Evolutionary conservation across 208 protist genomes (phyloP).

Genomic region (Plasmodiophora brassicae): DNA sequence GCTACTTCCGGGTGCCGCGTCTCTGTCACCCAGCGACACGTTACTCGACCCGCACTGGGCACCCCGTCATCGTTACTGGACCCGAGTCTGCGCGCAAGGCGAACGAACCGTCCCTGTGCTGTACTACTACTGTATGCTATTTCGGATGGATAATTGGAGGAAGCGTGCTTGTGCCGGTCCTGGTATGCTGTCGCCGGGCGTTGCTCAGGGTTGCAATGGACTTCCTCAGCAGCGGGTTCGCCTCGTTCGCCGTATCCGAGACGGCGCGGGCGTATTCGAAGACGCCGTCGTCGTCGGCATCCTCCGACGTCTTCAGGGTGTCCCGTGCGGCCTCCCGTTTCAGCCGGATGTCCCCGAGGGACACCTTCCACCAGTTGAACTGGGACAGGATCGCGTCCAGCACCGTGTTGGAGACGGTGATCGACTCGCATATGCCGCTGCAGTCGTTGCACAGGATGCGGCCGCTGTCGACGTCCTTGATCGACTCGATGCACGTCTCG

Average conservation of each 20-base stretch:
- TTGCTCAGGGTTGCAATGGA: not conserved
- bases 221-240: not conserved
- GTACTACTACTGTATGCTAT: no score
- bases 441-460: slow-evolving; percentile 1
- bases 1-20: no score
- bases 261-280: not conserved
- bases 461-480: not conserved
- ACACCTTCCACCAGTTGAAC: slow-evolving; percentile 27
- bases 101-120: no score
- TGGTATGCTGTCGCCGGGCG: no score
- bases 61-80: no score
- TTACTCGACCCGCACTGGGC: no score
- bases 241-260: not conserved
- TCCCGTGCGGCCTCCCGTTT: not conserved
- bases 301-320: not conserved
- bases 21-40: no score
- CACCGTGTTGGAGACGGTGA: not conserved
- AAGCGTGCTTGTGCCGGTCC: no score
- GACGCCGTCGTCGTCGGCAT: not conserved
- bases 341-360: not conserved
- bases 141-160: no score
- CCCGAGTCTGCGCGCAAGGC: no score
- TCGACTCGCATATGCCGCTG: not conserved
- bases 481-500: not conserved
- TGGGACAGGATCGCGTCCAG: not conserved